Evolutionary conservation across 2,329 filamentous ascomycete species (phyloP).

Genomic region (Colletotrichum melonis): DNA sequence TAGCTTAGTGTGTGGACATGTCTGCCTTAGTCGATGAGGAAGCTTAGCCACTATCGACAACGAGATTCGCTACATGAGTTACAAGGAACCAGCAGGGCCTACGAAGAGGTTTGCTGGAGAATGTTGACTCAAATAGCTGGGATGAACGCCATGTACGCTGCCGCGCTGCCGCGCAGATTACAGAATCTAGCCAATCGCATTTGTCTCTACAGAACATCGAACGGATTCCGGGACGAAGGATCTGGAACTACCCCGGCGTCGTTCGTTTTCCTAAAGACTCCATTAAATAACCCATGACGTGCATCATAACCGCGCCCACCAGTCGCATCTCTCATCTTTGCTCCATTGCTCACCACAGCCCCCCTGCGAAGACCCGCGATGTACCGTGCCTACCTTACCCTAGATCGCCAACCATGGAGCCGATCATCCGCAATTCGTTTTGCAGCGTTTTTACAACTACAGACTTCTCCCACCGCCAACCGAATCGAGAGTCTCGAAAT

Average conservation of each 20-base stretch:
- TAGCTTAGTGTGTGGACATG: no score
- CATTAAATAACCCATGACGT: neutral
- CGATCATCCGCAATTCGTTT: neutral
- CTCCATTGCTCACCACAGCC: neutral
- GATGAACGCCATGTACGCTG: slow-evolving; percentile 9
- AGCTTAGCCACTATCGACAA: neutral
- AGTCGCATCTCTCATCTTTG: slow-evolving; percentile 9
- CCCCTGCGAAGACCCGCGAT: neutral
- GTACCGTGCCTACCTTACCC: neutral
- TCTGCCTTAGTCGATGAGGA: no score
- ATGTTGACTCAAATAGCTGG: neutral
- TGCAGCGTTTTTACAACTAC: neutral
- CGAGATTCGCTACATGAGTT: neutral
- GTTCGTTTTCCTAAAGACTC: neutral
- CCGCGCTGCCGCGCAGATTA: neutral
- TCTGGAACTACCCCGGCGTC: neutral
- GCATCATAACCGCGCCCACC: neutral
- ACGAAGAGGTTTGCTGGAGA: neutral
- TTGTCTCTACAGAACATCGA: neutral
- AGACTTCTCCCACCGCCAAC: neutral
- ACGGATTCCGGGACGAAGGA: no score
- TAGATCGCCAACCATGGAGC: neutral
- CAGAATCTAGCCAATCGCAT: slow-evolving; percentile 17
- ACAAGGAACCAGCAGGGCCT: neutral
- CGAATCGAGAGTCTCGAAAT: neutral